phyloP scores from a whole-genome alignment of 768 basidiomycete species.

The Mycena haematopus region DNA sequence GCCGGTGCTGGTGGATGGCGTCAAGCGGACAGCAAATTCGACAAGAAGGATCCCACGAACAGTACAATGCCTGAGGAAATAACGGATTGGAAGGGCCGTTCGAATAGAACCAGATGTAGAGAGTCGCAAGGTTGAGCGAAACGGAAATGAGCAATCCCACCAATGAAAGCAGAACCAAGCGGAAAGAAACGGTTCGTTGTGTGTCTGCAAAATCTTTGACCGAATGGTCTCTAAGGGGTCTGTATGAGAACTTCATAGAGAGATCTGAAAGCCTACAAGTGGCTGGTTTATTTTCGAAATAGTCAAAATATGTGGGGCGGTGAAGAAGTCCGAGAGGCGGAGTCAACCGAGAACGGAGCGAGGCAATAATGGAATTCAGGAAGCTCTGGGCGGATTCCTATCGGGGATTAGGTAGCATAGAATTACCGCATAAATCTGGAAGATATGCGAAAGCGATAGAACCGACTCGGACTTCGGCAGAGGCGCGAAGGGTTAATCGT shows the following conservation, averaged over 20 bases:
- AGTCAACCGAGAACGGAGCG: slow-evolving; percentile 19
- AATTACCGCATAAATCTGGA: slow-evolving; percentile 26
- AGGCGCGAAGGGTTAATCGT: slow-evolving; percentile 20
- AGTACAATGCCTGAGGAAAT: slow-evolving; percentile 29
- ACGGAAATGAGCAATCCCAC: slow-evolving; percentile 14
- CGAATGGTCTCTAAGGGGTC: slow-evolving; percentile 10
- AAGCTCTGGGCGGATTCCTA: slow-evolving; percentile 20
- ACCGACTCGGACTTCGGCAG: slow-evolving; percentile 11
- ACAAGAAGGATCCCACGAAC: slow-evolving; percentile 10
- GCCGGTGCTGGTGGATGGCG: slow-evolving; percentile 30
- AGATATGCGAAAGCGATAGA: slow-evolving; percentile 24
- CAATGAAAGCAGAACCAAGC: slow-evolving; percentile 7
- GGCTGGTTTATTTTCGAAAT: slow-evolving; percentile 9
- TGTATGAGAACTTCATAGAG: slow-evolving; percentile 24
- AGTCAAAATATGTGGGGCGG: slow-evolving; percentile 6
- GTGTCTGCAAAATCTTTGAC: slow-evolving; percentile 3
- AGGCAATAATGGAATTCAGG: slow-evolving; percentile 21
- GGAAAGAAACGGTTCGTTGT: slow-evolving; percentile 11
- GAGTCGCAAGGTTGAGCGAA: slow-evolving; percentile 16
- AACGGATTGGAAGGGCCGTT: slow-evolving; percentile 21
- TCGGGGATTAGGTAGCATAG: slow-evolving; percentile 20
- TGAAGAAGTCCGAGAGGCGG: slow-evolving; percentile 20
- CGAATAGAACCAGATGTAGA: slow-evolving; percentile 23
- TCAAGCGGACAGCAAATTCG: slow-evolving; percentile 1
- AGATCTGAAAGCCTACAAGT: slow-evolving; percentile 16